Base-by-base conservation (phyloP, 208 protist genomes). In the Trypanosoma avium region DNA sequence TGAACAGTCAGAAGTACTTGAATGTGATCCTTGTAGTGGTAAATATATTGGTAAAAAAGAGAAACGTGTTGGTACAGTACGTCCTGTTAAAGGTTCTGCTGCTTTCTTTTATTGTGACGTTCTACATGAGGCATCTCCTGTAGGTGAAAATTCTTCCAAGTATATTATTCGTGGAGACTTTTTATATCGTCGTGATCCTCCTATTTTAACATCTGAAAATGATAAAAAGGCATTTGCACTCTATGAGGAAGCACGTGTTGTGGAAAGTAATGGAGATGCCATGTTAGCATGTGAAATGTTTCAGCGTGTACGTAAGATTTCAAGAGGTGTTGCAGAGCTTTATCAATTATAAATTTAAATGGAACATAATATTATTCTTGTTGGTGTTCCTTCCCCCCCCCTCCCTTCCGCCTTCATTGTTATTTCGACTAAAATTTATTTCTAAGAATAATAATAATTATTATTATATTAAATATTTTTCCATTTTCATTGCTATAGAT, bases 111-210 rank as follows among this genome's bases (percentile, higher is more conserved):
- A 91, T 56, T 92, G 90, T 73, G 81, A 87, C 56, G 62, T 96
- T 10, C 78, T 96, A 36, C 90, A 96, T 67, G 90, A 96, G 54
- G 90, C 67, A n/a, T 69, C 83, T 0, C 84, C 87, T 3, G 90
- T 96, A 40, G 42, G 58, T 21, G 56, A 77, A 24, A 85, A 85
- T 4, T 43, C 71, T 61, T 38, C 36, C 38, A 96, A 96, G 73
- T 96, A 93, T 68, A 96, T 94, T 56, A 82, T 88, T 45, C 84
- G 90, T n/a, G 88, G 81, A 3, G 90, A 94, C 43, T 61, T 96
- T 24, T 55, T 94, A 4, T 96, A 92, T 70, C 82, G 82, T 17
- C 82, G 90, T 32, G 80, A 69, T 0, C 87, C 86, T 12, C 70
- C 83, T 4, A 94, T 96, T 61, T 71, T 91, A 33, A 87, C 84